Conservation (phyloP, 176 grass and related monocot genomes). For the Triticum timopheevii region DNA sequence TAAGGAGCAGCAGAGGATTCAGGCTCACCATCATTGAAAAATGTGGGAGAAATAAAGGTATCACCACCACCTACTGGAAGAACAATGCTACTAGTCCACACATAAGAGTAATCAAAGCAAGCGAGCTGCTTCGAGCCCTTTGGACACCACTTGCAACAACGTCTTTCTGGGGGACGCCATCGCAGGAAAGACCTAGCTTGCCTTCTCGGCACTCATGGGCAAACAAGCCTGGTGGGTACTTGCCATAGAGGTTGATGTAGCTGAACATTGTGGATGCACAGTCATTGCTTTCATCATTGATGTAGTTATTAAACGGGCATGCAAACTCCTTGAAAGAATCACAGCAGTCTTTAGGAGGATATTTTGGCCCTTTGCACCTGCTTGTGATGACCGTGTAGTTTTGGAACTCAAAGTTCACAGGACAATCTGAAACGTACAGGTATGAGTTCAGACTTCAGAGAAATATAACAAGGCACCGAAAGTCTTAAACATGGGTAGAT, state of each 20-base stretch:
- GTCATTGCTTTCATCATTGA: slow-evolving; percentile 53
- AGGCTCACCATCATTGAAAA: slow-evolving; percentile 9
- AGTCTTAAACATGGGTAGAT: slow-evolving; percentile 1
- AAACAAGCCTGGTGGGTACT: slow-evolving; percentile 73
- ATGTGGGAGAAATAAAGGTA: not conserved
- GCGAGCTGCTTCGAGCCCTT: slow-evolving; percentile 16
- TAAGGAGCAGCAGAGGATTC: slow-evolving; percentile 8
- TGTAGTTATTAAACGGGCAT: slow-evolving; percentile 38
- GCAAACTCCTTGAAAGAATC: slow-evolving; percentile 60
- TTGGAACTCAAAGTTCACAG: slow-evolving; percentile 60
- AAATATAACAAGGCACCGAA: not conserved
- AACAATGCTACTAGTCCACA: slow-evolving; percentile 17
- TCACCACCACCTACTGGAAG: slow-evolving; percentile 31
- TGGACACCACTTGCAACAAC: not conserved
- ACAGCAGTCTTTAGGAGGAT: slow-evolving; percentile 46
- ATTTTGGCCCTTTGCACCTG: slow-evolving; percentile 78
- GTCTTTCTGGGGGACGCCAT: not conserved
- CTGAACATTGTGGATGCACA: slow-evolving; percentile 72
- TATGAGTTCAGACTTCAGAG: not conserved
- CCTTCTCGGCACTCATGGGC: slow-evolving; percentile 55
- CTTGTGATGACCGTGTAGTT: slow-evolving; percentile 76
- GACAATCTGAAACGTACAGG: slow-evolving; percentile 45
- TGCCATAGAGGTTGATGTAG: slow-evolving; percentile 72
- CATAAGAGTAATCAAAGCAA: slow-evolving; percentile 33
- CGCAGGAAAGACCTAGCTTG: slow-evolving; percentile 54